These are phyloP conservation scores for Colletotrichum echinochloae DNA, from an alignment of 2,329 filamentous ascomycete species.

Conservation along the genomic window DNA sequence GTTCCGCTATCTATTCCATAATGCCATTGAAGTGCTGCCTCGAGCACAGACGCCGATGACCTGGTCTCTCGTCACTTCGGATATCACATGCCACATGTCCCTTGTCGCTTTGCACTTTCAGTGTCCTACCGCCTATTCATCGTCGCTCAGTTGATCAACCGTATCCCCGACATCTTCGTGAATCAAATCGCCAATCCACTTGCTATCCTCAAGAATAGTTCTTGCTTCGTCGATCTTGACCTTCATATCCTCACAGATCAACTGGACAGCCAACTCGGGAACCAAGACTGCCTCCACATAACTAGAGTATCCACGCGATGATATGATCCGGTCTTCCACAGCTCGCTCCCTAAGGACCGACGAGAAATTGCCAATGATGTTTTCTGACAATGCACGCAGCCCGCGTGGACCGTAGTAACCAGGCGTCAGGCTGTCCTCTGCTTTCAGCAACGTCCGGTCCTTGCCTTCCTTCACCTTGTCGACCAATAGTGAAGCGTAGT, in stretches of 20 bases:
- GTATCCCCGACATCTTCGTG: slow-evolving; percentile 69
- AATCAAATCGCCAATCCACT: slow-evolving; percentile 73
- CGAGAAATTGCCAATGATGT: slow-evolving; percentile 71
- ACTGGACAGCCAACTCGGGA: slow-evolving; percentile 71
- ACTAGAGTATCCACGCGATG: slow-evolving; percentile 72
- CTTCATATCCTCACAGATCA: slow-evolving; percentile 69
- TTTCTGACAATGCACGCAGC: slow-evolving; percentile 77
- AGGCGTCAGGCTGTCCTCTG: slow-evolving; percentile 70
- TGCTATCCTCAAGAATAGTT: slow-evolving; percentile 74
- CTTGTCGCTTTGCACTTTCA: not conserved
- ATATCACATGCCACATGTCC: not conserved
- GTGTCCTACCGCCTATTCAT: slow-evolving; percentile 4
- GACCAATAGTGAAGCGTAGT: slow-evolving; percentile 70
- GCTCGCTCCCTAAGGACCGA: slow-evolving; percentile 70
- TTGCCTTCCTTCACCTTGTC: slow-evolving; percentile 67
- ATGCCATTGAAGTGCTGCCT: not conserved
- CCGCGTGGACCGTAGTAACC: slow-evolving; percentile 89
- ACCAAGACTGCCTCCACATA: slow-evolving; percentile 83
- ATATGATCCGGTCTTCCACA: slow-evolving; percentile 73
- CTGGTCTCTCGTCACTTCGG: too few species aligned
- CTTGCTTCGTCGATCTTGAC: slow-evolving; percentile 58
- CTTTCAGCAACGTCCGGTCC: slow-evolving; percentile 70
- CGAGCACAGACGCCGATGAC: not conserved
- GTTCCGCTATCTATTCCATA: not conserved
- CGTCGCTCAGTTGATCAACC: slow-evolving; percentile 35